phyloP scores from a whole-genome alignment of 106 monocot species.

The Ottelia alismoides region DNA sequence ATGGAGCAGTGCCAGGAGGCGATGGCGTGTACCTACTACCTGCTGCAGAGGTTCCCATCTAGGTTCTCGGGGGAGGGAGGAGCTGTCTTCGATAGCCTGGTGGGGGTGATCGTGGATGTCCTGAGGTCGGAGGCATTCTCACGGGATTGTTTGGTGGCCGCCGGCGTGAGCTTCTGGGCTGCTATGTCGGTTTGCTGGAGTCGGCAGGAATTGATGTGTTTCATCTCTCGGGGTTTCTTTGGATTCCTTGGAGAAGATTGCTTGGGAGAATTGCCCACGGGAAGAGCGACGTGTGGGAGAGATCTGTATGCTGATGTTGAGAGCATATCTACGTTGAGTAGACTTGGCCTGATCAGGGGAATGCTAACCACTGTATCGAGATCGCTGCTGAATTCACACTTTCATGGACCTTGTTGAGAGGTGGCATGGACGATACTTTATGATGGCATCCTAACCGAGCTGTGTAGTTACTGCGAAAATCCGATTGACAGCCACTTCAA shows the following conservation, averaged over 20 bases:
- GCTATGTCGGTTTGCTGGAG: slow-evolving; percentile 57
- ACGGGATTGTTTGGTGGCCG: slow-evolving; percentile 90
- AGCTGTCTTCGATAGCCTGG: slow-evolving; percentile 21
- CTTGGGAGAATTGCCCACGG: slow-evolving; percentile 7
- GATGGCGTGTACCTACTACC: slow-evolving; percentile 93
- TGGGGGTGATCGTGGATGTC: slow-evolving; percentile 39
- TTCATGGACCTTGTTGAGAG: slow-evolving; percentile 9
- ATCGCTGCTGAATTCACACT: slow-evolving; percentile 33
- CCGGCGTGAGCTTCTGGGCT: slow-evolving; percentile 89
- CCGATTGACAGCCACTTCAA: slow-evolving; percentile 98
- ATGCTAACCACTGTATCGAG: slow-evolving; percentile 80
- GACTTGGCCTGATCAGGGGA: slow-evolving; percentile 91
- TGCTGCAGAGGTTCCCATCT: slow-evolving; percentile 68
- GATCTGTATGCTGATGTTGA: slow-evolving; percentile 32
- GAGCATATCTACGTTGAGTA: slow-evolving; percentile 49
- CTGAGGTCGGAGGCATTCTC: slow-evolving; percentile 77
- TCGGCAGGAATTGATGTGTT: slow-evolving; percentile 30
- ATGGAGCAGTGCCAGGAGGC: slow-evolving; percentile 99
- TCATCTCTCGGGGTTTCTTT: slow-evolving; percentile 60
- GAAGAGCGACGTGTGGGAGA: slow-evolving; percentile 17
- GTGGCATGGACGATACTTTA: slow-evolving; percentile 60
- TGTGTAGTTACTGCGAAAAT: slow-evolving; percentile 77
- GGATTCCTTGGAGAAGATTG: slow-evolving; percentile 10
- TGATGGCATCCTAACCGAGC: slow-evolving; percentile 79
- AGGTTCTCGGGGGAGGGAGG: slow-evolving; percentile 33